phyloP scores from a whole-genome alignment of 148 eudicot genomes.

The Pharnaceum exiguum region DNA sequence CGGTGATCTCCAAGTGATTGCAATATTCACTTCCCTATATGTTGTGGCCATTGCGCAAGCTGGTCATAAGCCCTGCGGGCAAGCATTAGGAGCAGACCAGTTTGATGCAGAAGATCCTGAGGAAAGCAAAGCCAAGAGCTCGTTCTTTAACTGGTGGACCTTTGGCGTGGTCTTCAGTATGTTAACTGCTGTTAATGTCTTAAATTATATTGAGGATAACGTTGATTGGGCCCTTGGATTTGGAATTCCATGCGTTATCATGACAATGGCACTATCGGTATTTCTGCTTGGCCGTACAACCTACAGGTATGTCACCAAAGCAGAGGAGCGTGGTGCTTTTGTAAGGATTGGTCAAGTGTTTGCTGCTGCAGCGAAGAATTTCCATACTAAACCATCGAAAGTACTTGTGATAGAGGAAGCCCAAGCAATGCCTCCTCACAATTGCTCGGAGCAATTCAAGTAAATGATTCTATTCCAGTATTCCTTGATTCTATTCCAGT shows the following conservation, averaged over 20 bases:
- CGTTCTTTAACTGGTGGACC: conserved; percentile 94
- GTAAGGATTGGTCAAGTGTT: conserved; percentile 58
- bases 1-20: conserved; percentile 25
- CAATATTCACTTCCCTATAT: conserved; percentile 59
- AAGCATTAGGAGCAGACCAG: conserved; percentile 96
- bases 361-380: conserved; percentile 49
- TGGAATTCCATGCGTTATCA: conserved; percentile 75
- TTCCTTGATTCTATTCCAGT: no score
- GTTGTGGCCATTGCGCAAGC: conserved; percentile 67
- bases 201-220: conserved; percentile 74
- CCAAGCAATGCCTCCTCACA: conserved; percentile 31
- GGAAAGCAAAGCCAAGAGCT: conserved; percentile 74
- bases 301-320: conserved; percentile 41
- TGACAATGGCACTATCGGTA: conserved; percentile 47
- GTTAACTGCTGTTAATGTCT: conserved; percentile 19
- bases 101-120: conserved; percentile 59
- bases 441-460: conserved; percentile 50
- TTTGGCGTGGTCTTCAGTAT: conserved; percentile 37
- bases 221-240: conserved; percentile 82
- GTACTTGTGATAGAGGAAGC: conserved; percentile 38
- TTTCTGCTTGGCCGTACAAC: conserved; percentile 61
- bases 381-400: conserved; percentile 27
- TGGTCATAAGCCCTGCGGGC: conserved; percentile 79
- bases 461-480: conserved; percentile 13
- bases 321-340: conserved; percentile 49